Evolutionary conservation across 2,329 filamentous ascomycete genomes (phyloP).

Genomic region (Sclerotinia trifoliorum): DNA sequence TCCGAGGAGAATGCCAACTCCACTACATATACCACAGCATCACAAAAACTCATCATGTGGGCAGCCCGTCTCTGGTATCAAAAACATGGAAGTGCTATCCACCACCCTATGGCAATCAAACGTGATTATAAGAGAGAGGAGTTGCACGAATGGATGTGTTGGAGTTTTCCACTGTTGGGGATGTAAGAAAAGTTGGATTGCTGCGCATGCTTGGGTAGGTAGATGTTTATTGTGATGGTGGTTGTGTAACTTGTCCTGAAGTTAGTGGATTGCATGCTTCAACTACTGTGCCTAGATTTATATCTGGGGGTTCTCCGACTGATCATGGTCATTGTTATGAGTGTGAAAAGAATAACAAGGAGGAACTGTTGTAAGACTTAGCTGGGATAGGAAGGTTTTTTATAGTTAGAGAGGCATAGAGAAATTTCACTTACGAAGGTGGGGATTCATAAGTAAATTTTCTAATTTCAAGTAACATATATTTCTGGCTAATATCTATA

Average conservation of each 20-base stretch:
- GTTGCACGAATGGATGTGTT: not conserved
- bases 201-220: not conserved
- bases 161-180: not conserved
- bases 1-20: not conserved
- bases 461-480: not conserved
- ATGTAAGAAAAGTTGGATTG: not conserved
- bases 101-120: not conserved
- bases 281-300: not conserved
- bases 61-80: not conserved
- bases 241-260: not conserved
- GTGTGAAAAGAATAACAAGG: not conserved
- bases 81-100: not conserved
- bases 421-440: too few species aligned
- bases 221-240: not conserved
- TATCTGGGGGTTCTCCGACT: not conserved
- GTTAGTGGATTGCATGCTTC: not conserved
- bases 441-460: not conserved
- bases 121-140: not conserved
- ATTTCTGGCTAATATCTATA: too few species aligned
- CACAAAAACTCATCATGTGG: not conserved
- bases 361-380: too few species aligned
- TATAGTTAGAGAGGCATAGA: not conserved
- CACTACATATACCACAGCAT: not conserved
- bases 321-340: not conserved
- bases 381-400: not conserved